Conservation (phyloP, 345 rosid genomes). For the Clarkia xantiana region DNA sequence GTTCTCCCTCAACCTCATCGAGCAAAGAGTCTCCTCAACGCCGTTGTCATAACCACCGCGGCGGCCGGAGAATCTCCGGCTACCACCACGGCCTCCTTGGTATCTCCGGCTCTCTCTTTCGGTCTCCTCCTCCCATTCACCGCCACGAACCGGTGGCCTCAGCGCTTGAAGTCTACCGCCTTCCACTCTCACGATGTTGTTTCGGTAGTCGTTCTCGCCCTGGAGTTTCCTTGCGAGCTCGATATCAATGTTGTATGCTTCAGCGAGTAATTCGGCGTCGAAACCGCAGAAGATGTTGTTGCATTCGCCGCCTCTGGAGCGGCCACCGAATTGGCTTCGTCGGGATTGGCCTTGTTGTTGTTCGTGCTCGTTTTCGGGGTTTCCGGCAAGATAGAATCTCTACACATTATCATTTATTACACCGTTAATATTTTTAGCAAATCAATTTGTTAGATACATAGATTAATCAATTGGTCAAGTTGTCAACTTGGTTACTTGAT, state of each 20-base stretch:
- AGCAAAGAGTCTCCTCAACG: slow-evolving; percentile 61
- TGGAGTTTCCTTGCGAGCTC: slow-evolving; percentile 32
- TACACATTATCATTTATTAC: slow-evolving; percentile 10
- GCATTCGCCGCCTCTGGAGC: slow-evolving; percentile 17
- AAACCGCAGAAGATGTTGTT: slow-evolving; percentile 43
- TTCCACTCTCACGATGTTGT: slow-evolving; percentile 45
- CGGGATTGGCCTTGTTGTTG: background rate
- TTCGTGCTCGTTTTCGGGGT: slow-evolving; percentile 26
- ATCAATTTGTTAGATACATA: too few species aligned
- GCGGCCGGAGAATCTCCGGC: too few species aligned
- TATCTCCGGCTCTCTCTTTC: slow-evolving; percentile 18
- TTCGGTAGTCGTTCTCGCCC: slow-evolving; percentile 27
- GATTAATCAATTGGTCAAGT: too few species aligned
- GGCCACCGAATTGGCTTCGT: slow-evolving; percentile 4
- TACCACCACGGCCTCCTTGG: background rate
- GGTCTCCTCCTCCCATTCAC: slow-evolving; percentile 3
- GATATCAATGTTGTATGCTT: slow-evolving; percentile 38
- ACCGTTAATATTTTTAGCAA: too few species aligned
- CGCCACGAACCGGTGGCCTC: slow-evolving; percentile 23
- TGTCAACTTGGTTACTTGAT: too few species aligned
- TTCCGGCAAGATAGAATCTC: slow-evolving; percentile 61
- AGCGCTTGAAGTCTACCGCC: slow-evolving; percentile 26
- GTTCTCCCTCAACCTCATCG: slow-evolving; percentile 45
- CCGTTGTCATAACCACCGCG: slow-evolving; percentile 27
- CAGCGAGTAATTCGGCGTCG: slow-evolving; percentile 34